Percentiles rank a stretch among this genome's conserved stretches.
Evolutionary conservation across 2,329 filamentous ascomycete genomes (phyloP).

Genomic region (Epichloe typhina): DNA sequence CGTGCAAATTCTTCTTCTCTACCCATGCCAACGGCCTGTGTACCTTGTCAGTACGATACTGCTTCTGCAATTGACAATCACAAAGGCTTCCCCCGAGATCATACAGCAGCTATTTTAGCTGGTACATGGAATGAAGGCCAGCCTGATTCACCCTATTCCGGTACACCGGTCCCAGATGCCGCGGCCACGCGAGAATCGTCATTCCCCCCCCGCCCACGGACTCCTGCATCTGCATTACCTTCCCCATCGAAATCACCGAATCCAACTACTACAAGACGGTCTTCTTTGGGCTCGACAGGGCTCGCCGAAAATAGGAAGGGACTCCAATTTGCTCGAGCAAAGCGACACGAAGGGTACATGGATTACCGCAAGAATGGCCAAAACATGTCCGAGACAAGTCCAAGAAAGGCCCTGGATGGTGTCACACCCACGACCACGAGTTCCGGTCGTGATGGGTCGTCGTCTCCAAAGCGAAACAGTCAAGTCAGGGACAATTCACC

Average conservation of each 20-base stretch:
- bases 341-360: not conserved
- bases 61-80: slow-evolving; percentile 14
- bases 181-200: slow-evolving; percentile 8
- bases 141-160: slow-evolving; percentile 38
- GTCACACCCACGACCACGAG: not conserved
- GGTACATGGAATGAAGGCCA: slow-evolving; percentile 53
- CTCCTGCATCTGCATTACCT: not conserved
- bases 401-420: not conserved
- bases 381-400: not conserved
- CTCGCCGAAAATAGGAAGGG: not conserved
- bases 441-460: slow-evolving; percentile 9
- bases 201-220: slow-evolving; percentile 1
- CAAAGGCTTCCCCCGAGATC: slow-evolving; percentile 26
- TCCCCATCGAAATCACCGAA: not conserved
- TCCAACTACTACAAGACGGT: not conserved
- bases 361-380: not conserved
- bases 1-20: slow-evolving; percentile 8
- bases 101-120: slow-evolving; percentile 39
- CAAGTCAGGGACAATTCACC: not conserved
- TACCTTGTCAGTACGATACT: slow-evolving; percentile 22
- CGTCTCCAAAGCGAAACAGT: slow-evolving; percentile 8
- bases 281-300: not conserved
- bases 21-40: slow-evolving; percentile 10
- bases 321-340: not conserved
- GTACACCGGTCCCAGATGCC: slow-evolving; percentile 15